These are phyloP conservation scores for Catenaria anguillulae DNA, from an alignment of 371 early-diverging fungal species.

Conservation along the genomic window DNA sequence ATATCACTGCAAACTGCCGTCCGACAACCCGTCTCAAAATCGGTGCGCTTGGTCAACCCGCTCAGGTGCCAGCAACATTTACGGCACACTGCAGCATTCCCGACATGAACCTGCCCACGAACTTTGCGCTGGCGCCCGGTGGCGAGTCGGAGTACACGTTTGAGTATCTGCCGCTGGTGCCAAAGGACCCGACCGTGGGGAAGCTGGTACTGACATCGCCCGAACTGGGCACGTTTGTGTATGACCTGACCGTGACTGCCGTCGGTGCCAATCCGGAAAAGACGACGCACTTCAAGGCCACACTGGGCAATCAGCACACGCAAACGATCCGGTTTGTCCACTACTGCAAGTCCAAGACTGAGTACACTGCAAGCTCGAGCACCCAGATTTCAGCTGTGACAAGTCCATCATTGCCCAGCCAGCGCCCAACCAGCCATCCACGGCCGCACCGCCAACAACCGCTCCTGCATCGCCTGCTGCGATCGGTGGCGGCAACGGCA, in stretches of 20 bases:
- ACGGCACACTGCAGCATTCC: conserved; percentile 21
- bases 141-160: conserved; percentile 13
- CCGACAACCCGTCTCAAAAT: conserved; percentile 18
- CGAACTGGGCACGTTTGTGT: conserved; percentile 33
- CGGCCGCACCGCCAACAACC: conserved; percentile 10
- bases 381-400: conserved; percentile 31
- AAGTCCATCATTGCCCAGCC: conserved; percentile 29
- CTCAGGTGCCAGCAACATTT: conserved; percentile 23
- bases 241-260: conserved; percentile 26
- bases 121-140: conserved; percentile 17
- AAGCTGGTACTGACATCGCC: conserved; percentile 18
- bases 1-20: conserved; percentile 25
- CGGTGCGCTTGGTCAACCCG: conserved; percentile 27
- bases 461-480: conserved; percentile 1
- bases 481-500: background rate
- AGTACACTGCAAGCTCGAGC: conserved; percentile 30
- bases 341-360: conserved; percentile 29
- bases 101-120: conserved; percentile 25
- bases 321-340: conserved; percentile 35
- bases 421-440: no score
- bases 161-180: conserved; percentile 32
- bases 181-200: conserved; percentile 20
- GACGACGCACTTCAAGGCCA: conserved; percentile 32
- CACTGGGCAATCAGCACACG: conserved; percentile 28
- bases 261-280: conserved; percentile 23